Conservation (phyloP, 1,284 basidiomycete genomes). For the Tetrapyrgos nigripes region DNA sequence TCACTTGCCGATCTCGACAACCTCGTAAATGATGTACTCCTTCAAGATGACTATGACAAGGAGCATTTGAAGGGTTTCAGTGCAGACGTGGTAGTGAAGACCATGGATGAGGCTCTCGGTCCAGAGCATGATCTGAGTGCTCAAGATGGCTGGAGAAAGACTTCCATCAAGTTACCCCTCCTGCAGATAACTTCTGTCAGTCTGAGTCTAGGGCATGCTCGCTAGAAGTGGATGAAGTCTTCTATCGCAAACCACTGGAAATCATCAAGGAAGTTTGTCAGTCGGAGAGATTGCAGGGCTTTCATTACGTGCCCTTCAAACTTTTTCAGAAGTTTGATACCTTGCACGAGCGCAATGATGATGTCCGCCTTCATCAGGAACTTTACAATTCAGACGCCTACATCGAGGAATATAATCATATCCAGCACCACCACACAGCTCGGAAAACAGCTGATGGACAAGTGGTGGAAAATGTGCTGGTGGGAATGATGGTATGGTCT, state of each 20-base stretch:
- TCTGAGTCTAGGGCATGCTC: background rate
- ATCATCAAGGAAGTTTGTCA: slow-evolving; percentile 33
- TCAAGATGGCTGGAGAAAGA: background rate
- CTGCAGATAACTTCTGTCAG: background rate
- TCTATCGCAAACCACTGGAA: slow-evolving; percentile 28
- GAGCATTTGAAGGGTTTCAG: too few relatives aligned
- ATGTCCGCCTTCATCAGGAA: background rate
- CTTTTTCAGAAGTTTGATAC: slow-evolving; percentile 7
- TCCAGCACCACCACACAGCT: background rate
- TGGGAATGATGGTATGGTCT: slow-evolving; percentile 40
- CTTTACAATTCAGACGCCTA: slow-evolving; percentile 5
- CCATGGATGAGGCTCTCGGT: background rate
- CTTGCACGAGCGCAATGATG: background rate
- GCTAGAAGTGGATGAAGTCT: slow-evolving; percentile 32
- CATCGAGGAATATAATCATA: slow-evolving; percentile 1
- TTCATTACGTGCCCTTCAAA: slow-evolving; percentile 39
- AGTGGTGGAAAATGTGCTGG: slow-evolving; percentile 6
- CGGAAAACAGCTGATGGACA: too few relatives aligned
- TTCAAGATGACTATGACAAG: too few relatives aligned
- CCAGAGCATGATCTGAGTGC: background rate
- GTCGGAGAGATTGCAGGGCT: slow-evolving; percentile 25
- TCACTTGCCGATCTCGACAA: background rate
- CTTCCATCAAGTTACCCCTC: background rate
- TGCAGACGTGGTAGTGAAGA: background rate
- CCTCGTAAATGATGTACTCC: too few relatives aligned